Conservation (phyloP, 192 early-diverging fungal species). For the Mortierella claussenii region DNA sequence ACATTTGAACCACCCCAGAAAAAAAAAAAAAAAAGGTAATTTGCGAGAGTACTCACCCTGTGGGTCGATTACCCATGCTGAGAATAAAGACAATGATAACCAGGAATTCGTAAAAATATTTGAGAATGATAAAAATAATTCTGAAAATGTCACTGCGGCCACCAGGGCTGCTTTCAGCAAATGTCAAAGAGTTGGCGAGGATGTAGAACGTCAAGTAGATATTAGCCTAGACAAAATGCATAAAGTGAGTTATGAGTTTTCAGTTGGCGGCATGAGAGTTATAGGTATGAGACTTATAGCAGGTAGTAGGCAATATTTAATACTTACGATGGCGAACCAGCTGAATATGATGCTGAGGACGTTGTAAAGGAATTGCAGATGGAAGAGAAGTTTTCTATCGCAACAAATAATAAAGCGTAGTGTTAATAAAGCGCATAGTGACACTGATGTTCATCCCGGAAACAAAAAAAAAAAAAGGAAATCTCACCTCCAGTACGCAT, state of each 20-base stretch:
- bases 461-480: too few relatives aligned
- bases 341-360: conserved; percentile 85
- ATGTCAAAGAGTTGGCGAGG: conserved; percentile 57
- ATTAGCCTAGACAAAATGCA: conserved; percentile 59
- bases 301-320: background rate
- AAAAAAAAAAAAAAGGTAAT: background rate
- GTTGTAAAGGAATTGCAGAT: conserved; percentile 86
- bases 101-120: conserved; percentile 76
- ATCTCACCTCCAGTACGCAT: conserved; percentile 62
- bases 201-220: conserved; percentile 72
- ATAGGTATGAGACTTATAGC: too few relatives aligned
- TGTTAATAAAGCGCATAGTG: too few relatives aligned
- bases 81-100: conserved; percentile 83
- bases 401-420: background rate
- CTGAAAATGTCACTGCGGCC: conserved; percentile 57
- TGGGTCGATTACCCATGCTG: conserved; percentile 94
- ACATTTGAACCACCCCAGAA: too few relatives aligned
- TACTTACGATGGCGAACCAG: conserved; percentile 85
- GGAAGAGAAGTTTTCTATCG: conserved; percentile 72
- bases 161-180: conserved; percentile 54
- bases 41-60: conserved; percentile 61
- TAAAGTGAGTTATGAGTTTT: background rate
- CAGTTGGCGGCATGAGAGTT: too few relatives aligned
- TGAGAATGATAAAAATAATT: conserved; percentile 76
- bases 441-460: too few relatives aligned